Evolutionary conservation across 2,329 filamentous ascomycete species (phyloP).

Genomic region (Allantophomopsis cytisporea): DNA sequence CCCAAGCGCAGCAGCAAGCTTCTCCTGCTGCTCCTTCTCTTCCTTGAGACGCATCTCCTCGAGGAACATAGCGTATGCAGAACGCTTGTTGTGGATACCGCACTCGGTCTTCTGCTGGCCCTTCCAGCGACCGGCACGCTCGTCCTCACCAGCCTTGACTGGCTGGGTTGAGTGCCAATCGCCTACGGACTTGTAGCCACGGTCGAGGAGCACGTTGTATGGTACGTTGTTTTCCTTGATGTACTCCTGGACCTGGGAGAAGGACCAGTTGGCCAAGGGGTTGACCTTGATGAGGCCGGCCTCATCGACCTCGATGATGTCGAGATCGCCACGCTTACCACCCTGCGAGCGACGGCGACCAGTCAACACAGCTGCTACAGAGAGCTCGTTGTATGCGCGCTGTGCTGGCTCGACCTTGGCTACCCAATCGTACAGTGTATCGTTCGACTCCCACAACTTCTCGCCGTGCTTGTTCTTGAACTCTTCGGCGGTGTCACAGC

Average conservation of each 20-base stretch:
- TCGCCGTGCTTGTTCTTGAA: conserved; percentile 76
- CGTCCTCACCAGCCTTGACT: conserved; percentile 82
- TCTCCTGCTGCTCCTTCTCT: conserved; percentile 17
- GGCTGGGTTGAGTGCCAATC: conserved; percentile 97
- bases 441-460: conserved; percentile 70
- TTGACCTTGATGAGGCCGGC: conserved; percentile 95
- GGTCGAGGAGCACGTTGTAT: conserved; percentile 83
- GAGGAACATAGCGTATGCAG: conserved; percentile 71
- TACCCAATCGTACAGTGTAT: conserved; percentile 89
- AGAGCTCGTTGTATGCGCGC: conserved; percentile 75
- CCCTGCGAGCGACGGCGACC: conserved; percentile 87
- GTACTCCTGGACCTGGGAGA: conserved; percentile 80
- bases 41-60: conserved; percentile 10
- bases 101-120: conserved; percentile 93
- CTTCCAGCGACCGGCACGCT: conserved; percentile 95
- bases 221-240: conserved; percentile 77
- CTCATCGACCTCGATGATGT: conserved; percentile 81
- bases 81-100: conserved; percentile 96
- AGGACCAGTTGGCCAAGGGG: conserved; percentile 88
- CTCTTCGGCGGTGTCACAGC: conserved; percentile 55
- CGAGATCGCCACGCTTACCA: conserved; percentile 77
- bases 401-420: conserved; percentile 96
- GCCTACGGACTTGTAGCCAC: conserved; percentile 94
- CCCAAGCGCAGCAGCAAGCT: conserved; percentile 11
- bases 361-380: conserved; percentile 82